phyloP scores from a whole-genome alignment of 2,329 filamentous ascomycete species.

The Pseudocercospora crystallina region DNA sequence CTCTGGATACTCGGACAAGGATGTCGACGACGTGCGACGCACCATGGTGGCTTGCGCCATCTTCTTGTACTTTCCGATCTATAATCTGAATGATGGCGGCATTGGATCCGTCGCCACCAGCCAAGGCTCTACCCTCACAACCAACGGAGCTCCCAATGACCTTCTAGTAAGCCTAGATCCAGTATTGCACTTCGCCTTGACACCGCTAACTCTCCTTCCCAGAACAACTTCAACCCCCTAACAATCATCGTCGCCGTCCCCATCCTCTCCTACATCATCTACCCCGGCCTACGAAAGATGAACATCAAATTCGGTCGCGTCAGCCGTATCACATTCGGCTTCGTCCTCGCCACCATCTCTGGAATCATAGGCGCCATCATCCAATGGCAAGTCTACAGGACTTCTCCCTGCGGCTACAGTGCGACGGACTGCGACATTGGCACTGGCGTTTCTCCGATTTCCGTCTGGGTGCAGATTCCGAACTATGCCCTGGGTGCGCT shows the following conservation, averaged over 20 bases:
- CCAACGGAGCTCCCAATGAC: slow-evolving; percentile 44
- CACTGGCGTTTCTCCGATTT: slow-evolving; percentile 18
- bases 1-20: slow-evolving; percentile 50
- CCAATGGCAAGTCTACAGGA: slow-evolving; percentile 54
- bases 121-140: slow-evolving; percentile 26
- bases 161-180: slow-evolving; percentile 34
- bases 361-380: slow-evolving; percentile 55
- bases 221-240: slow-evolving; percentile 46
- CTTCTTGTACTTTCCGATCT: slow-evolving; percentile 53
- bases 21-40: slow-evolving; percentile 69
- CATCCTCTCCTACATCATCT: slow-evolving; percentile 41
- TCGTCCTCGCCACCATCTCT: slow-evolving; percentile 51
- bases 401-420: slow-evolving; percentile 49
- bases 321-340: slow-evolving; percentile 51
- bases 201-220: not conserved
- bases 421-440: slow-evolving; percentile 21
- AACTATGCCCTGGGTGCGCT: slow-evolving; percentile 40
- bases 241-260: slow-evolving; percentile 46
- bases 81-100: slow-evolving; percentile 35
- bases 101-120: slow-evolving; percentile 22
- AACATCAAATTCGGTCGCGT: slow-evolving; percentile 47
- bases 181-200: not conserved
- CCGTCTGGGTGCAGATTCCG: slow-evolving; percentile 30
- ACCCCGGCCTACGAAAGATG: slow-evolving; percentile 42
- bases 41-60: slow-evolving; percentile 65